Conservation (phyloP, 306 rosid species). For the Medicago arabica region DNA sequence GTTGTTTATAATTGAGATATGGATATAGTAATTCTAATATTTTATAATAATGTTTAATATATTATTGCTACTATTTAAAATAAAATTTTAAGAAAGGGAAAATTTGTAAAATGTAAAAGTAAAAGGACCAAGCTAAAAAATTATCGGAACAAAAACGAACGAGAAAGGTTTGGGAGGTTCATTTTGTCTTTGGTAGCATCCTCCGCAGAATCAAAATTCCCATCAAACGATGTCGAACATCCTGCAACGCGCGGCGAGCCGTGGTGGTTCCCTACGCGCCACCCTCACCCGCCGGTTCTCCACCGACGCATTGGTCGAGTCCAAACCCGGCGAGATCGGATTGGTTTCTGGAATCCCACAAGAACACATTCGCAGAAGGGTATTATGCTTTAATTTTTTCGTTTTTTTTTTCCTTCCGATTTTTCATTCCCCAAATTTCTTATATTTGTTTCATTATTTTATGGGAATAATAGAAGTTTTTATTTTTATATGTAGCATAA, state of each 20-base stretch:
- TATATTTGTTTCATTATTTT: not conserved
- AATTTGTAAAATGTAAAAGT: conserved; percentile 4
- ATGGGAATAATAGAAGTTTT: too few species aligned
- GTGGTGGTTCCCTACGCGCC: conserved; percentile 57
- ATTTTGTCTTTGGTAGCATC: conserved; percentile 6
- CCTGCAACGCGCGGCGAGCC: conserved; percentile 66
- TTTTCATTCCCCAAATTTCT: not conserved
- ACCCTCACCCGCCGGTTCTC: conserved; percentile 57
- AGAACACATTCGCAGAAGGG: conserved; percentile 85
- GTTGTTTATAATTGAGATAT: too few species aligned
- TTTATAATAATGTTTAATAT: too few species aligned
- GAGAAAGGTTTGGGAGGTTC: not conserved
- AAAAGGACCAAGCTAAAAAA: conserved; percentile 20
- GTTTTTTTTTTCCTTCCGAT: not conserved
- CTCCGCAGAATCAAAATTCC: conserved; percentile 27
- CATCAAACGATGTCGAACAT: conserved; percentile 64
- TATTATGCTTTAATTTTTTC: conserved; percentile 22
- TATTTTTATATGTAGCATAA: not conserved
- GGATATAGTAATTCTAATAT: too few species aligned
- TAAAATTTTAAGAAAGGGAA: not conserved
- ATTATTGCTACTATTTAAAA: too few species aligned
- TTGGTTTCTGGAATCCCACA: conserved; percentile 90
- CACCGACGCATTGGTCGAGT: conserved; percentile 68
- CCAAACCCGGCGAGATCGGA: conserved; percentile 89
- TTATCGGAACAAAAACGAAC: not conserved